Evolutionary conservation across 1,284 basidiomycete species (phyloP).

Genomic region (Rhizopogon parksii): DNA sequence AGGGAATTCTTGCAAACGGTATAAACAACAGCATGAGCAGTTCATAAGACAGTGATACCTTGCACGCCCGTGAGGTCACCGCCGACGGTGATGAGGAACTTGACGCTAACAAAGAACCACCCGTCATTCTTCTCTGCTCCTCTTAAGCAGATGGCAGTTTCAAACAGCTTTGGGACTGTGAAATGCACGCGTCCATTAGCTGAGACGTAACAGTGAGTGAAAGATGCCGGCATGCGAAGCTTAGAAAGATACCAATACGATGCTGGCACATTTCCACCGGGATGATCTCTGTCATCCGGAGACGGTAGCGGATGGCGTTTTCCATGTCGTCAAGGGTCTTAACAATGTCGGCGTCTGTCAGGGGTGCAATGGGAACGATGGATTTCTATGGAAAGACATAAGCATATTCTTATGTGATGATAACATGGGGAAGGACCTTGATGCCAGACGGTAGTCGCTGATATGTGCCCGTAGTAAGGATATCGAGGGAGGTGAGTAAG

Average conservation of each 20-base stretch:
- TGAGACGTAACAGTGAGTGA: slow-evolving; percentile 26
- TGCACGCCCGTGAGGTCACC: slow-evolving; percentile 66
- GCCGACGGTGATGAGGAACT: slow-evolving; percentile 70
- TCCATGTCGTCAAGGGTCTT: slow-evolving; percentile 69
- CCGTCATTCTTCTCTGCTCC: slow-evolving; percentile 62
- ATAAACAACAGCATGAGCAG: slow-evolving; percentile 1
- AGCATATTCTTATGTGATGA: slow-evolving; percentile 15
- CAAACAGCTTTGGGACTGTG: slow-evolving; percentile 66
- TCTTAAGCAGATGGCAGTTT: slow-evolving; percentile 63
- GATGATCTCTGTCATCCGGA: slow-evolving; percentile 67
- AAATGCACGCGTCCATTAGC: slow-evolving; percentile 77
- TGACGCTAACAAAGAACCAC: slow-evolving; percentile 78
- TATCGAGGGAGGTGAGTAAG: slow-evolving; percentile 81
- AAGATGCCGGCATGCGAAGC: slow-evolving; percentile 9
- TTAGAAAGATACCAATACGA: slow-evolving; percentile 49
- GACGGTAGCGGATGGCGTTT: slow-evolving; percentile 66
- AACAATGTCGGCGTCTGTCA: slow-evolving; percentile 61
- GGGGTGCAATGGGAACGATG: slow-evolving; percentile 56
- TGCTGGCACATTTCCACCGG: slow-evolving; percentile 72
- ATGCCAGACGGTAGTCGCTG: slow-evolving; percentile 70
- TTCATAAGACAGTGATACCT: slow-evolving; percentile 34
- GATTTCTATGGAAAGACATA: slow-evolving; percentile 43
- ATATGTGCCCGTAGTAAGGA: slow-evolving; percentile 79
- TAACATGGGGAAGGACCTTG: slow-evolving; percentile 43
- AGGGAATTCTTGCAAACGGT: slow-evolving; percentile 52